A percentile compares a stretch with the other conserved stretches of the same genome.
Conservation (phyloP, 129 eudicot species). For the Calendula officinalis region DNA sequence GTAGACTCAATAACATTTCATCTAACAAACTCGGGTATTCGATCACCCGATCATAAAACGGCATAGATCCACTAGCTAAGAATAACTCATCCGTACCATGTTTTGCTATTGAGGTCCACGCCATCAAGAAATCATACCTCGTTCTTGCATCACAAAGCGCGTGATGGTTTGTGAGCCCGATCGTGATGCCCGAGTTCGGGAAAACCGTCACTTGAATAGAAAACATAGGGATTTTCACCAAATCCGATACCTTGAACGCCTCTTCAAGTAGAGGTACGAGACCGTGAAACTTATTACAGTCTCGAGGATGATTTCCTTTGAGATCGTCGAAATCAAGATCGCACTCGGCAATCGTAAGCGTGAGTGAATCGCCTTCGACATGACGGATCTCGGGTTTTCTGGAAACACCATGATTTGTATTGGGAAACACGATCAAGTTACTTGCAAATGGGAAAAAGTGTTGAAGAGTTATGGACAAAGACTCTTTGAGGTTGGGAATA, state of each 20-base stretch:
- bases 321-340: slow-evolving; percentile 35
- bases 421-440: slow-evolving; percentile 23
- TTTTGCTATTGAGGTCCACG: slow-evolving; percentile 43
- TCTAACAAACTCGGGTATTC: slow-evolving; percentile 23
- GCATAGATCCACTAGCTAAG: slow-evolving; percentile 15
- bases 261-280: slow-evolving; percentile 28
- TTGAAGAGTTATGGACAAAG: slow-evolving; percentile 42
- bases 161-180: slow-evolving; percentile 45
- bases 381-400: slow-evolving; percentile 35
- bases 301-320: slow-evolving; percentile 34
- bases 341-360: slow-evolving; percentile 33
- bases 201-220: slow-evolving; percentile 46
- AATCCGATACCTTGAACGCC: not conserved
- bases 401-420: not conserved
- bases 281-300: slow-evolving; percentile 35
- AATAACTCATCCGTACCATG: slow-evolving; percentile 19
- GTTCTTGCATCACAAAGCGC: slow-evolving; percentile 38
- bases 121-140: slow-evolving; percentile 17
- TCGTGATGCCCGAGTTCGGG: slow-evolving; percentile 38
- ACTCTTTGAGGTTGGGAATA: slow-evolving; percentile 39
- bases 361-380: slow-evolving; percentile 36
- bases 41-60: slow-evolving; percentile 36
- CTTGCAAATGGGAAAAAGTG: slow-evolving; percentile 46
- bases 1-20: slow-evolving; percentile 5
- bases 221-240: slow-evolving; percentile 27